phyloP scores from a whole-genome alignment of 495 filamentous ascomycete species.

The Pseudotulostoma volvatum region DNA sequence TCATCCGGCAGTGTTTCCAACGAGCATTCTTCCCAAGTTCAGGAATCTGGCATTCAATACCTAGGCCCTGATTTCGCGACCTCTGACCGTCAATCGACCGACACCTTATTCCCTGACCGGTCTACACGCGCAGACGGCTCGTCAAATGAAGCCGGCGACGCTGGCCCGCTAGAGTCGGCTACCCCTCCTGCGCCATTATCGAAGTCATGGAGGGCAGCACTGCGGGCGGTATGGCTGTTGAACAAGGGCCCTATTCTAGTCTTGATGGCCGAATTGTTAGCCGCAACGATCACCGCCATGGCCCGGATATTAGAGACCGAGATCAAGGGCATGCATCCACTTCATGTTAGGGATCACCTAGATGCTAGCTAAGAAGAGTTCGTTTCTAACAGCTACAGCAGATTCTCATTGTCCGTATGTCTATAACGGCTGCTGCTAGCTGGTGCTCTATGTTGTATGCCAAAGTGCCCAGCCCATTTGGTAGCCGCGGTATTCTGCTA shows the following conservation, averaged over 20 bases:
- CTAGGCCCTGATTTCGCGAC: no score
- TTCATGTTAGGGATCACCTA: conserved; percentile 38
- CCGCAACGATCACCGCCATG: conserved; percentile 73
- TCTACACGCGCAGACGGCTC: conserved; percentile 2
- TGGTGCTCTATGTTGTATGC: conserved; percentile 61
- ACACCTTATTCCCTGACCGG: conserved; percentile 2
- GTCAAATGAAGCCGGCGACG: neutral
- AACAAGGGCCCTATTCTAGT: conserved; percentile 67
- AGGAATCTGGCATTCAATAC: neutral
- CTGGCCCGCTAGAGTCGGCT: neutral
- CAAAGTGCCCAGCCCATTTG: conserved; percentile 52
- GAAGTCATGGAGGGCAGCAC: conserved; percentile 13
- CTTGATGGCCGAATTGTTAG: conserved; percentile 65
- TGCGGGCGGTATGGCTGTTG: conserved; percentile 25
- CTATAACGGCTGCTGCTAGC: conserved; percentile 51
- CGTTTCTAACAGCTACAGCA: conserved; percentile 13
- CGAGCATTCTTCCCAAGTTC: neutral
- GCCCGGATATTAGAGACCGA: conserved; percentile 57
- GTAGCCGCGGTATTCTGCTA: conserved; percentile 42
- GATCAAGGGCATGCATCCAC: conserved; percentile 59
- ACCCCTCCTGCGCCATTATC: conserved; percentile 6
- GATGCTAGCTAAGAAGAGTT: no score
- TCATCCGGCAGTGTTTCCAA: neutral
- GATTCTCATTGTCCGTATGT: conserved; percentile 76
- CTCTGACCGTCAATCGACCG: conserved; percentile 1